Evolutionary conservation across 805 yeast species (phyloP).

Genomic region (Lipomyces japonicus): DNA sequence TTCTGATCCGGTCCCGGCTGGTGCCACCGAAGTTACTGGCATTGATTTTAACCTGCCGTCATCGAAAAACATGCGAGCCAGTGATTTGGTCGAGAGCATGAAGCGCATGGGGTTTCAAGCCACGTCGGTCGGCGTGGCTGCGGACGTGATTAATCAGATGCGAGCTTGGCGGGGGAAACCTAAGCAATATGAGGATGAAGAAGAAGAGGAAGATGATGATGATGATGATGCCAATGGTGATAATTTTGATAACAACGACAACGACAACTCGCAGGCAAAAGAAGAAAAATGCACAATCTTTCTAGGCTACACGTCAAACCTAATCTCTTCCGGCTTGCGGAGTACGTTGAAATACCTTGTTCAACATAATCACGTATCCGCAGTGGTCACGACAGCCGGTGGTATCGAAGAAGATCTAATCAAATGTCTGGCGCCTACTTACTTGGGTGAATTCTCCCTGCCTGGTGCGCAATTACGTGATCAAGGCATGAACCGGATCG

Average conservation of each 20-base stretch:
- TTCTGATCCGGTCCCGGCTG: constrained; percentile 80
- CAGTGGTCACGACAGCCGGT: constrained; percentile 95
- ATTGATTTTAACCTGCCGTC: constrained; percentile 80
- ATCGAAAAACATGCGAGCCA: constrained; percentile 74
- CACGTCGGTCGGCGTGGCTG: constrained; percentile 75
- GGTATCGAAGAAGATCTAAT: constrained; percentile 97
- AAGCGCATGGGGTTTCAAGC: constrained; percentile 97
- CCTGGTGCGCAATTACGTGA: constrained; percentile 81
- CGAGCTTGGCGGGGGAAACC: constrained; percentile 81
- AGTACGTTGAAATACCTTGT: constrained; percentile 86
- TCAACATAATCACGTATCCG: constrained; percentile 90
- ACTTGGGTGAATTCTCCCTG: constrained; percentile 82
- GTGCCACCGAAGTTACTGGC: constrained; percentile 75
- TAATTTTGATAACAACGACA: too few species aligned
- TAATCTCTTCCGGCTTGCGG: constrained; percentile 91
- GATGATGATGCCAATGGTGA: constrained; percentile 54
- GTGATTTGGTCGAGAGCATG: constrained; percentile 77
- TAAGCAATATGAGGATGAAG: constrained; percentile 17
- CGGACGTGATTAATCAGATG: constrained; percentile 91
- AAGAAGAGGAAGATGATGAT: constrained; percentile 57
- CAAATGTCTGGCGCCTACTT: constrained; percentile 95
- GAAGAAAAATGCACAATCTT: constrained; percentile 77
- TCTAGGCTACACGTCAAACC: constrained; percentile 93
- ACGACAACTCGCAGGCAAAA: too few species aligned
- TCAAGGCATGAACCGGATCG: constrained; percentile 96